phyloP scores from a whole-genome alignment of 768 basidiomycete genomes.

The Tylopilus felleus region DNA sequence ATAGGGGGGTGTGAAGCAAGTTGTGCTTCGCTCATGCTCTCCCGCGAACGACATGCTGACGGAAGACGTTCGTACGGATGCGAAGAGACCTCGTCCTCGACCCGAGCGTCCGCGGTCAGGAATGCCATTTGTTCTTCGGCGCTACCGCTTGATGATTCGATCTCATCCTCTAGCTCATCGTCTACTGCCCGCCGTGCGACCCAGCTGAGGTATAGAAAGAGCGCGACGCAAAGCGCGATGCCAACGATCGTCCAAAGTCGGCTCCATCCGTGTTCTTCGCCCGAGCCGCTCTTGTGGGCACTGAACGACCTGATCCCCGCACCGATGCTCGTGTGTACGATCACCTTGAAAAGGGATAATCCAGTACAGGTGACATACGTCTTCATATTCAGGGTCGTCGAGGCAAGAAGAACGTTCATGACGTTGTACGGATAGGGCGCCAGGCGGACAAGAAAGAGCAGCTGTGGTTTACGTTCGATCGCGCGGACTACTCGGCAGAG shows the following conservation, averaged over 20 bases:
- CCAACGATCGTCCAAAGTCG: slow-evolving; percentile 65
- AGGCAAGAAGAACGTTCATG: slow-evolving; percentile 91
- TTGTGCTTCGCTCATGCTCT: slow-evolving; percentile 48
- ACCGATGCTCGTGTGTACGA: slow-evolving; percentile 87
- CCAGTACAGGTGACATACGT: slow-evolving; percentile 81
- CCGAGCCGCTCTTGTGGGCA: slow-evolving; percentile 47
- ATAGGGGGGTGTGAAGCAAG: slow-evolving; percentile 25
- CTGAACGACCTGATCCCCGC: slow-evolving; percentile 79
- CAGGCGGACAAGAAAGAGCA: slow-evolving; percentile 88
- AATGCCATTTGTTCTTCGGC: slow-evolving; percentile 56
- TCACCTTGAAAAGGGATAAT: slow-evolving; percentile 83
- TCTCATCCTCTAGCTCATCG: slow-evolving; percentile 49
- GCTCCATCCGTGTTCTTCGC: slow-evolving; percentile 42
- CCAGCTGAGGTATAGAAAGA: slow-evolving; percentile 76
- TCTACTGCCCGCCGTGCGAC: slow-evolving; percentile 72
- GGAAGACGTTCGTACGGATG: slow-evolving; percentile 20
- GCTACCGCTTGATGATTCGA: slow-evolving; percentile 23
- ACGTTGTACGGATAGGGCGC: slow-evolving; percentile 94
- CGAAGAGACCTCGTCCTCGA: slow-evolving; percentile 22
- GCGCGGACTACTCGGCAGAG: slow-evolving; percentile 82
- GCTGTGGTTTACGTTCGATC: slow-evolving; percentile 81
- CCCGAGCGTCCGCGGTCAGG: slow-evolving; percentile 33
- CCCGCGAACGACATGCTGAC: slow-evolving; percentile 17
- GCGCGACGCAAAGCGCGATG: slow-evolving; percentile 64
- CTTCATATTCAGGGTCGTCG: slow-evolving; percentile 71